A percentile compares a stretch with the other conserved stretches of the same genome.
phyloP scores from a whole-genome alignment of 2,329 filamentous ascomycete genomes.

The Aspergillus fumigatiaffinis region DNA sequence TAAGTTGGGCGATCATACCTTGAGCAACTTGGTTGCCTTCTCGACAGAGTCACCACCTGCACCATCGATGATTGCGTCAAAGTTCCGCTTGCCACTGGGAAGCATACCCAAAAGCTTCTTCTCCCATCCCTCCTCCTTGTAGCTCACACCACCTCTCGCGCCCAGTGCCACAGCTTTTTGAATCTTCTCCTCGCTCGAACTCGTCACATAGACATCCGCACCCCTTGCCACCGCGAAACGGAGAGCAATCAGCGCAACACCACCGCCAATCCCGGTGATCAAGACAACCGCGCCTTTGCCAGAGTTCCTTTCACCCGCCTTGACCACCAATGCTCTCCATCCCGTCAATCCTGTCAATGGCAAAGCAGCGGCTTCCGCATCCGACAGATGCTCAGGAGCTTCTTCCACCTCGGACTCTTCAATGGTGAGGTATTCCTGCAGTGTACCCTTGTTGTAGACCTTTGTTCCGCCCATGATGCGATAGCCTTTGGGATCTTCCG shows the following conservation, averaged over 20 bases:
- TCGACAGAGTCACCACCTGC: constrained; percentile 81
- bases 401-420: constrained; percentile 69
- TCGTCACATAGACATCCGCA: constrained; percentile 77
- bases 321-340: constrained; percentile 80
- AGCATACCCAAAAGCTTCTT: constrained; percentile 60
- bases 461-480: constrained; percentile 55
- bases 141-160: constrained; percentile 75
- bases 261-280: constrained; percentile 87
- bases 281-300: constrained; percentile 67
- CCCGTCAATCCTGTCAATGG: constrained; percentile 82
- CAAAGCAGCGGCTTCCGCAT: constrained; percentile 75
- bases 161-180: constrained; percentile 66
- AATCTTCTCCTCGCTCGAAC: constrained; percentile 71
- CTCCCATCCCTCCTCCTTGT: constrained; percentile 77
- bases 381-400: constrained; percentile 66
- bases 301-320: constrained; percentile 58
- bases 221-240: constrained; percentile 74
- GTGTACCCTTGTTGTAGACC: constrained; percentile 62
- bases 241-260: constrained; percentile 78
- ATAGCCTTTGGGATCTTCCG: constrained; percentile 56
- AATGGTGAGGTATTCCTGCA: constrained; percentile 69
- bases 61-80: constrained; percentile 84
- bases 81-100: constrained; percentile 63
- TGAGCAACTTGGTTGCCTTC: constrained; percentile 65
- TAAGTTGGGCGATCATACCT: constrained; percentile 41